Evolutionary conservation across 2,329 filamentous ascomycete species (phyloP), one percentile per base, ranked within the genome.

Genomic region (Ascochyta koolunga): DNA sequence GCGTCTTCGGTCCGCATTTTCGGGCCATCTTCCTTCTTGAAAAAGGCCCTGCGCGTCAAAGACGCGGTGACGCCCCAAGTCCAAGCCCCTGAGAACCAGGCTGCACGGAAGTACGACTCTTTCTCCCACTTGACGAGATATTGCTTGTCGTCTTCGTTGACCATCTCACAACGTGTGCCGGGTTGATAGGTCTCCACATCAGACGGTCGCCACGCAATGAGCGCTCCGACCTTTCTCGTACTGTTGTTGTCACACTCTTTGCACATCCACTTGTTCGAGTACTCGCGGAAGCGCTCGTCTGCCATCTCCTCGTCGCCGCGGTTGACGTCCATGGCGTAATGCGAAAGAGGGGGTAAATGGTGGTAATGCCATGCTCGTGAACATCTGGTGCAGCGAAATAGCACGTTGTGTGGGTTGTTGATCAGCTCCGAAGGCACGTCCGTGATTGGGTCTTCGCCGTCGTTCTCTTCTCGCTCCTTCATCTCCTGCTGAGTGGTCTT

Each of bases 21-120:
- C 0, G 90, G 88, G 35, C 83, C 82, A 15, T 81, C 78, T 15
- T 89, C 85, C 18, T 87, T 87, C 71, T 89, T 95, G 50, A 83
- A 79, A 71, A 98, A 99, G 0, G 91, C 81, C 9, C 81, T 85
- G 15, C 91, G 86, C 86, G 90, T 96, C 0, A 72, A 53, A 3
- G 76, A 65, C 11, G 82, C 77, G 15, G 85, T 83, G 9, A 89
- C 81, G 5, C 92, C 91, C 80, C 85, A 93, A 0, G 96, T 83
- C 95, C 95, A 99, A 15, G 89, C 82, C 11, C 93, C 95, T 9
- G 91, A 86, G 82, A 91, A 89, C 95, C 96, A 99, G 6, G 80
- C 82, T 47, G 90, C 91, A 60, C 90, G 88, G 59, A 87, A 89
- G 67, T 97, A 96, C 0, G 93, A 96, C 50, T 85, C 82, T 0